A percentile compares a stretch with the other conserved stretches of the same genome.
phyloP scores from a whole-genome alignment of 192 early-diverging fungal species.

The Coemansia sp. region DNA sequence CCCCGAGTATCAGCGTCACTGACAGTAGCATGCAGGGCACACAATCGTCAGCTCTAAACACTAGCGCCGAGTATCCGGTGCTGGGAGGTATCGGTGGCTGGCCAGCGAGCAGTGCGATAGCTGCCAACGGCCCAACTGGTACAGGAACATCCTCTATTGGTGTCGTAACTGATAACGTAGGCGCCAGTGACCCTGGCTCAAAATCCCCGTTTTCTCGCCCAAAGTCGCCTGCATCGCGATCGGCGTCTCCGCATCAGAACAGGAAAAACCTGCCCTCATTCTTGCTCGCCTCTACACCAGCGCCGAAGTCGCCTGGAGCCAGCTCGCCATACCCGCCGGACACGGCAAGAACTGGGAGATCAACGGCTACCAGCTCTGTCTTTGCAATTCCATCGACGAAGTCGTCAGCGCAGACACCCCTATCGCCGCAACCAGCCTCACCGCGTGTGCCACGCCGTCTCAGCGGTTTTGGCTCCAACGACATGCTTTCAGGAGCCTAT shows the following conservation, averaged over 20 bases:
- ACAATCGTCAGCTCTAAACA: background rate
- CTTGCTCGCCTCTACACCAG: conserved; percentile 36
- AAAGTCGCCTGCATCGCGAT: conserved; percentile 42
- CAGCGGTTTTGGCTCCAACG: conserved; percentile 53
- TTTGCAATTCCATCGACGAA: conserved; percentile 16
- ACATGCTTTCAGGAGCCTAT: conserved; percentile 51
- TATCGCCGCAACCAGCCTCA: conserved; percentile 27
- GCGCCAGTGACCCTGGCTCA: conserved; percentile 2
- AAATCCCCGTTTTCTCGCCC: conserved; percentile 37
- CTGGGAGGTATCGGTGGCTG: conserved; percentile 39
- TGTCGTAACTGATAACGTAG: background rate
- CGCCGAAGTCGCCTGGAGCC: conserved; percentile 23
- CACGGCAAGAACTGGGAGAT: conserved; percentile 14
- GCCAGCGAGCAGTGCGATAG: conserved; percentile 10
- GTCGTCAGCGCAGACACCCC: conserved; percentile 13
- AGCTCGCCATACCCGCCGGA: conserved; percentile 18
- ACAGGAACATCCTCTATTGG: background rate
- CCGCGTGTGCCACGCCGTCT: conserved; percentile 42
- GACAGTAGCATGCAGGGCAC: background rate
- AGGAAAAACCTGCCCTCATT: conserved; percentile 49
- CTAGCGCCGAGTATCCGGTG: conserved; percentile 8
- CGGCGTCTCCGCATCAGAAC: conserved; percentile 42
- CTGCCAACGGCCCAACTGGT: background rate
- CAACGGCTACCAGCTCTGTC: conserved; percentile 6
- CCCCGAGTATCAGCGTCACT: background rate